phyloP scores from a whole-genome alignment of 1,284 basidiomycete genomes.

The Gymnopus androsaceus region DNA sequence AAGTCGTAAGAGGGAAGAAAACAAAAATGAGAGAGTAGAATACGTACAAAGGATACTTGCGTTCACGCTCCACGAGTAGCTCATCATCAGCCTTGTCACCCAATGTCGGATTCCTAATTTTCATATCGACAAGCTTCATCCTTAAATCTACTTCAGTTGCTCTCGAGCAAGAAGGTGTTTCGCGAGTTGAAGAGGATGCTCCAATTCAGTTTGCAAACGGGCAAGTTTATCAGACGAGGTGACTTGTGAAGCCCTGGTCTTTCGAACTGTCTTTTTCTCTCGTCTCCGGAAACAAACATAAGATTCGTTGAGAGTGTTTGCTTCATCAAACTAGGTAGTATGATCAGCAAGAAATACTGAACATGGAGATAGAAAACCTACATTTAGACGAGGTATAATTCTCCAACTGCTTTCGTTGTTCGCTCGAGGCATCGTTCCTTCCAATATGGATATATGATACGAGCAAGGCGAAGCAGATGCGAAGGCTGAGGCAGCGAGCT shows the following conservation, averaged over 20 bases:
- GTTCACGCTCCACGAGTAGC: slow-evolving; percentile 75
- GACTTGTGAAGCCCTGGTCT: slow-evolving; percentile 90
- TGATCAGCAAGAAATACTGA: slow-evolving; percentile 1
- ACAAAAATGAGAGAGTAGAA: neutral
- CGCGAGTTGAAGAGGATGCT: slow-evolving; percentile 73
- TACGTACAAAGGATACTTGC: slow-evolving; percentile 49
- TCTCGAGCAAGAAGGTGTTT: slow-evolving; percentile 74
- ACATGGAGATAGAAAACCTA: slow-evolving; percentile 39
- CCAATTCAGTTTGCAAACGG: slow-evolving; percentile 79
- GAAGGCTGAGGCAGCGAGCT: slow-evolving; percentile 59
- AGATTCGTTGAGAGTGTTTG: slow-evolving; percentile 88
- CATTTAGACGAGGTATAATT: slow-evolving; percentile 82
- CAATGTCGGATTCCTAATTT: slow-evolving; percentile 71
- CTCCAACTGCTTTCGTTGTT: slow-evolving; percentile 72
- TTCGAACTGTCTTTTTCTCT: slow-evolving; percentile 92
- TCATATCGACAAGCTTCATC: slow-evolving; percentile 75
- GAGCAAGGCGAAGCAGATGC: slow-evolving; percentile 63
- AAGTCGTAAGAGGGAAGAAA: neutral
- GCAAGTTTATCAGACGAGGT: slow-evolving; percentile 87
- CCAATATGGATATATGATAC: slow-evolving; percentile 81
- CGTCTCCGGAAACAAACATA: slow-evolving; percentile 98
- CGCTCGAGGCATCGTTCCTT: slow-evolving; percentile 74
- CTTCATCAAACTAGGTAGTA: slow-evolving; percentile 79
- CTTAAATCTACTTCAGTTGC: slow-evolving; percentile 78
- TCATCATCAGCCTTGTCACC: slow-evolving; percentile 83